Percentiles rank a stretch among this genome's conserved stretches.
Conservation (phyloP, 2,329 filamentous ascomycete species). For the Pseudocercospora crystallina region DNA sequence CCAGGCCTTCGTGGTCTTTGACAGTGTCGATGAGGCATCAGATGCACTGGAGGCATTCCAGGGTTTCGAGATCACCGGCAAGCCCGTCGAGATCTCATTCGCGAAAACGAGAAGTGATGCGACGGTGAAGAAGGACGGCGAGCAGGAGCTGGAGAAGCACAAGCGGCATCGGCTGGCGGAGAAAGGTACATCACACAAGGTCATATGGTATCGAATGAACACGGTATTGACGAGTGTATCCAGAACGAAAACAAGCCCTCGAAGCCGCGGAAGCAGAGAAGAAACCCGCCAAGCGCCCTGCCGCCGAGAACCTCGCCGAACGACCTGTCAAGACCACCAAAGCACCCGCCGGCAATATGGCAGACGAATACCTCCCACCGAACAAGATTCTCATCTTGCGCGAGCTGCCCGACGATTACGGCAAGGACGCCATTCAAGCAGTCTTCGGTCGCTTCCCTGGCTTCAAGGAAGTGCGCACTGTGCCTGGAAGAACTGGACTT, state of each 20-base stretch:
- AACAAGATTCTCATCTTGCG: constrained; percentile 97
- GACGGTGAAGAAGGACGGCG: constrained; percentile 71
- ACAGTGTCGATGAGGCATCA: constrained; percentile 72
- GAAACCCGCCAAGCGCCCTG: constrained; percentile 48
- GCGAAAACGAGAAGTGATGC: constrained; percentile 85
- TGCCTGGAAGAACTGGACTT: constrained; percentile 82
- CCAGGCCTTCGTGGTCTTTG: constrained; percentile 93
- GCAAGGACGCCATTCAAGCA: constrained; percentile 72
- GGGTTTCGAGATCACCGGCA: constrained; percentile 89
- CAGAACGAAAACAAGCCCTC: constrained; percentile 76
- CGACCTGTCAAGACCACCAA: constrained; percentile 70
- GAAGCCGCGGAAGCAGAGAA: constrained; percentile 72
- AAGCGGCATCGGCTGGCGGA: constrained; percentile 81
- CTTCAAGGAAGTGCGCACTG: constrained; percentile 87
- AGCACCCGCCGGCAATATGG: constrained; percentile 71
- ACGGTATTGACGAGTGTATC: constrained; percentile 11
- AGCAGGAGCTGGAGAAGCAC: constrained; percentile 82
- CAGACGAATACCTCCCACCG: constrained; percentile 96
- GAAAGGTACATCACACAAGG: constrained; percentile 64
- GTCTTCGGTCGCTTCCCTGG: constrained; percentile 90
- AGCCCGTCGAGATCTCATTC: constrained; percentile 81
- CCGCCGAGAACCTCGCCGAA: constrained; percentile 56
- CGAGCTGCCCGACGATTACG: constrained; percentile 84
- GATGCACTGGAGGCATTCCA: constrained; percentile 85
- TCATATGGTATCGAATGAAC: constrained; percentile 47